Conservation (phyloP, 345 rosid genomes). For the Arabidopsis arenosa region DNA sequence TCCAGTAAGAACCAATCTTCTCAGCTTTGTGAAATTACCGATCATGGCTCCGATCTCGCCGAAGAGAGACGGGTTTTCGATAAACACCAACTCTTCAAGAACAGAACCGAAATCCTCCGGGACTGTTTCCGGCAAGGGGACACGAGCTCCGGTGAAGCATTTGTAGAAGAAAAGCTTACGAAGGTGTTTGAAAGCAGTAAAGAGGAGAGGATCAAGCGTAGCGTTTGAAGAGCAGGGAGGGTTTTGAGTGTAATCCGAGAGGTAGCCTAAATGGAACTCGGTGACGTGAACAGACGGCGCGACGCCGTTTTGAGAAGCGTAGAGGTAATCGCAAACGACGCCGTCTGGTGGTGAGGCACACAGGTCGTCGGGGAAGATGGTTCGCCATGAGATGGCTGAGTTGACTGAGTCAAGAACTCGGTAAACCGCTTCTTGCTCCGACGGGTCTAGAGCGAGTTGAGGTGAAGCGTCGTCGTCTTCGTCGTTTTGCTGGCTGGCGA, state of each 20-base stretch:
- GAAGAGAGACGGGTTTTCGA: constrained; percentile 59
- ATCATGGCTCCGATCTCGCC: constrained; percentile 50
- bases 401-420: constrained; percentile 60
- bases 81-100: constrained; percentile 66
- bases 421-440: constrained; percentile 62
- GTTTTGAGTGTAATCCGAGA: constrained; percentile 67
- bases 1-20: constrained; percentile 59
- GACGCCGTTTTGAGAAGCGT: constrained; percentile 25
- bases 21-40: constrained; percentile 51
- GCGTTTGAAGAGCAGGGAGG: constrained; percentile 64
- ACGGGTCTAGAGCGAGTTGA: constrained; percentile 51
- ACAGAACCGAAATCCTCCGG: constrained; percentile 48
- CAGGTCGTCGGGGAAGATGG: constrained; percentile 62
- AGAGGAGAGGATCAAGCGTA: constrained; percentile 57
- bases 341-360: constrained; percentile 75
- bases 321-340: constrained; percentile 60
- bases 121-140: constrained; percentile 43
- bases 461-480: not conserved
- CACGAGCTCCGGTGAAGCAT: constrained; percentile 56
- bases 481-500: constrained; percentile 38
- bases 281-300: constrained; percentile 51
- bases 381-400: constrained; percentile 62
- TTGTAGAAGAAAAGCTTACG: constrained; percentile 73
- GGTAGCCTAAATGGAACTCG: constrained; percentile 65
- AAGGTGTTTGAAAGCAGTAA: constrained; percentile 56